phyloP scores from a whole-genome alignment of 1,284 basidiomycete species.

The Apiotrichum sp. region DNA sequence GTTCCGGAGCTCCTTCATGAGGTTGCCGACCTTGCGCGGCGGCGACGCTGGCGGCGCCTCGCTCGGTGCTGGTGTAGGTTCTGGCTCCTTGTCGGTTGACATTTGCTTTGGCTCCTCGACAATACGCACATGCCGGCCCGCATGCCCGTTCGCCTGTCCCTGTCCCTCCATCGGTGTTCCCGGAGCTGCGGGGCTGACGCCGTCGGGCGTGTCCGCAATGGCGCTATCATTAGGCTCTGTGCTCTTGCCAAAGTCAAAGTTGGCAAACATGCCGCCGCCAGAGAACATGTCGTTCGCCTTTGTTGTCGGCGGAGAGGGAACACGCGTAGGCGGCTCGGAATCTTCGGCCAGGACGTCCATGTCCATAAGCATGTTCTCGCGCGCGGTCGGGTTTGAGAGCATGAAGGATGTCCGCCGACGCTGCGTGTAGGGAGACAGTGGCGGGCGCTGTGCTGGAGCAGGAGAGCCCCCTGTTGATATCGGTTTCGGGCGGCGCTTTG shows the following conservation, averaged over 20 bases:
- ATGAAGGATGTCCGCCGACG: conserved; percentile 51
- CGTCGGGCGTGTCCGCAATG: background rate
- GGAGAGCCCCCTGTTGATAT: background rate
- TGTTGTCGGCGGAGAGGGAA: conserved; percentile 37
- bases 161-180: background rate
- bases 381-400: conserved; percentile 54
- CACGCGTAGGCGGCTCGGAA: conserved; percentile 55
- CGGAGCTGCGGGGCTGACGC: background rate
- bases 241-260: background rate
- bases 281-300: conserved; percentile 3
- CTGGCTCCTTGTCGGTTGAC: too few species aligned
- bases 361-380: conserved; percentile 73
- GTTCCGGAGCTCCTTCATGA: conserved; percentile 54
- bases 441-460: conserved; percentile 1
- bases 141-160: background rate
- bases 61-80: background rate
- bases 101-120: too few species aligned
- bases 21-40: conserved; percentile 67
- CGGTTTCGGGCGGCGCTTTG: conserved; percentile 7
- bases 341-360: conserved; percentile 61
- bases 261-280: background rate
- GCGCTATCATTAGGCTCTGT: background rate
- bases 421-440: conserved; percentile 12
- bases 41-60: background rate
- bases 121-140: too few species aligned